Evolutionary conservation across 2,329 filamentous ascomycete genomes (phyloP).

Genomic region (Fusarium devonianum): DNA sequence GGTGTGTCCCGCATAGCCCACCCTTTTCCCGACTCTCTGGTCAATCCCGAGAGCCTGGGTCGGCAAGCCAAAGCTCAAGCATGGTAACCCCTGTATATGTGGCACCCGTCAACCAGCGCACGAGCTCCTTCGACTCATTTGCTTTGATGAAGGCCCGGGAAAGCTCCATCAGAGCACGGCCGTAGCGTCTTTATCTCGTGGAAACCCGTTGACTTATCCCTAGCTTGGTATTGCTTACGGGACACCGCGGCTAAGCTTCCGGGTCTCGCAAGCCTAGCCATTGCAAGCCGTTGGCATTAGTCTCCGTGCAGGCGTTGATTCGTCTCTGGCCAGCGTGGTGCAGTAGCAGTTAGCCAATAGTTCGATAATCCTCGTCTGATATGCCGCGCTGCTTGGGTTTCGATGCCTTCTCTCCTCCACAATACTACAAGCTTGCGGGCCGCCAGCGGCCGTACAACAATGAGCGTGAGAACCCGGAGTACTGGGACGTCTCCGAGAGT

Average conservation of each 20-base stretch:
- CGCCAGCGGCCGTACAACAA: conserved; percentile 37
- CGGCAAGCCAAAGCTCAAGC: conserved; percentile 45
- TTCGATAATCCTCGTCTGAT: conserved; percentile 26
- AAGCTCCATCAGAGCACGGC: conserved; percentile 1
- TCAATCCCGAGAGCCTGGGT: conserved; percentile 47
- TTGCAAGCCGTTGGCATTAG: conserved; percentile 12
- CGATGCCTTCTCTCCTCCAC: conserved; percentile 30
- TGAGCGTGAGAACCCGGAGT: conserved; percentile 28
- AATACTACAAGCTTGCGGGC: conserved; percentile 38
- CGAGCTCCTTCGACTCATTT: conserved; percentile 6
- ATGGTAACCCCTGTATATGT: conserved; percentile 43
- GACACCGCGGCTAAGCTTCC: conserved; percentile 22
- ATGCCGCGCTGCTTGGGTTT: conserved; percentile 29
- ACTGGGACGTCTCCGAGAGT: conserved; percentile 19
- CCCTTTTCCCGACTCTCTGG: conserved; percentile 43
- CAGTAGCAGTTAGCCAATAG: conserved; percentile 17
- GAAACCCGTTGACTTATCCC: neutral
- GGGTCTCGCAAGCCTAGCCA: conserved; percentile 12
- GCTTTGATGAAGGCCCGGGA: conserved; percentile 3
- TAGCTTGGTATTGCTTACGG: conserved; percentile 5
- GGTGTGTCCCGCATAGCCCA: conserved; percentile 35
- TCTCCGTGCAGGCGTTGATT: conserved; percentile 13
- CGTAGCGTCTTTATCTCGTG: conserved; percentile 2
- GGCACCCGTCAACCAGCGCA: conserved; percentile 23
- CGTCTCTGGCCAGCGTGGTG: conserved; percentile 15